Evolutionary conservation across 1,139 yeast species (phyloP).

Genomic region (Scheffersomyces lignicola): DNA sequence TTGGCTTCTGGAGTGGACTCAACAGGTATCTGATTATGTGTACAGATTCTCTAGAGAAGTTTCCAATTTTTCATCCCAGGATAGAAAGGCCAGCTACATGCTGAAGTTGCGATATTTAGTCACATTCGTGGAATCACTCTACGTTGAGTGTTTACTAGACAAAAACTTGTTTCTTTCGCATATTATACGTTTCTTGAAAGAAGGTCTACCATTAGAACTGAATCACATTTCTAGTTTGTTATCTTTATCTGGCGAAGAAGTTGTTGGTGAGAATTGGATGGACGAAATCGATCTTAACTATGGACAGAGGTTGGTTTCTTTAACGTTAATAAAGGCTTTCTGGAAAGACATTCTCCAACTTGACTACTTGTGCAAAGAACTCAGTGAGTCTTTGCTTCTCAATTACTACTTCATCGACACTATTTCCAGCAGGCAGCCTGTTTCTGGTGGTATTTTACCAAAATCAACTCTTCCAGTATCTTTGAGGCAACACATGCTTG

Average conservation of each 20-base stretch:
- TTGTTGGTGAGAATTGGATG: slow-evolving; percentile 12
- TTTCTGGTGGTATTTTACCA: background rate
- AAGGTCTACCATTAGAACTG: slow-evolving; percentile 47
- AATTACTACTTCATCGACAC: slow-evolving; percentile 35
- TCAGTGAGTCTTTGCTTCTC: slow-evolving; percentile 55
- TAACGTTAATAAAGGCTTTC: slow-evolving; percentile 62
- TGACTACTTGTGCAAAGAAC: slow-evolving; percentile 59
- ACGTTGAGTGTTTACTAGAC: slow-evolving; percentile 67
- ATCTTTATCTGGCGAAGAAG: slow-evolving; percentile 13
- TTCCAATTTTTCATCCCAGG: slow-evolving; percentile 22
- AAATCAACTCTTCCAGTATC: slow-evolving; percentile 9
- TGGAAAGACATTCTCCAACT: slow-evolving; percentile 65
- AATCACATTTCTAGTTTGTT: slow-evolving; percentile 21
- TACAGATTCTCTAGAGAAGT: slow-evolving; percentile 51
- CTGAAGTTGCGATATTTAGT: slow-evolving; percentile 58
- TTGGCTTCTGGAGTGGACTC: slow-evolving; percentile 89
- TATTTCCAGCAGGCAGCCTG: slow-evolving; percentile 4
- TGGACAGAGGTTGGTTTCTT: slow-evolving; percentile 41
- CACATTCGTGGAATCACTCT: slow-evolving; percentile 61
- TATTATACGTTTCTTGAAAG: slow-evolving; percentile 56
- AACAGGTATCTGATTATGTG: slow-evolving; percentile 63
- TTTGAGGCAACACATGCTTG: slow-evolving; percentile 24
- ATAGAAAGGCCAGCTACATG: slow-evolving; percentile 48
- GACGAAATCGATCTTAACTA: slow-evolving; percentile 28
- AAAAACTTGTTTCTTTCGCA: slow-evolving; percentile 60